Evolutionary conservation across 176 grass and related monocot genomes (phyloP).

Genomic region (Bothriochloa decipiens): DNA sequence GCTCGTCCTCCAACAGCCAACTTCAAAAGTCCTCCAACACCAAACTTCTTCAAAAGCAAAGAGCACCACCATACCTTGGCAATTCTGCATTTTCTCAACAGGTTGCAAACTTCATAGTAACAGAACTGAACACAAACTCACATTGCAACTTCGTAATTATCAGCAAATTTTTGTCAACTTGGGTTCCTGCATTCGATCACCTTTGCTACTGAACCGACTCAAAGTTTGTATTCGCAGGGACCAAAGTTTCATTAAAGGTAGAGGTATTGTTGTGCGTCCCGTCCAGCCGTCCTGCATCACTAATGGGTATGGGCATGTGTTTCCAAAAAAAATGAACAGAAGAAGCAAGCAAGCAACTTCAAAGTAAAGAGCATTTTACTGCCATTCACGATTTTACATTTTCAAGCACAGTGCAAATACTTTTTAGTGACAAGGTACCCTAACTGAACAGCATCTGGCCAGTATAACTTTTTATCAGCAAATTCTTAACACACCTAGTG

Average conservation of each 20-base stretch:
- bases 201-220: no score
- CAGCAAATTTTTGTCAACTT: no score
- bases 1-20: no score
- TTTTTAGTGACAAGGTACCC: slow-evolving; percentile 29
- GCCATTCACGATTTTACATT: not conserved
- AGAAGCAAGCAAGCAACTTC: not conserved
- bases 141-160: no score
- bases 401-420: not conserved
- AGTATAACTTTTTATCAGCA: slow-evolving; percentile 32
- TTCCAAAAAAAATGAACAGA: not conserved
- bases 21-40: no score
- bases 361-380: not conserved
- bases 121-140: no score
- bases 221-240: not conserved
- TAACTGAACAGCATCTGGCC: slow-evolving; percentile 17
- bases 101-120: not conserved
- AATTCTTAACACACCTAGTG: slow-evolving; percentile 31
- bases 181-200: no score
- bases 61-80: not conserved
- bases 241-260: not conserved
- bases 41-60: not conserved
- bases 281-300: no score
- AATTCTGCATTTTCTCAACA: not conserved
- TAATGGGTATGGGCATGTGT: not conserved
- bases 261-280: not conserved